Conservation (phyloP, 2,329 filamentous ascomycete genomes). For the Akanthomyces muscarius region DNA sequence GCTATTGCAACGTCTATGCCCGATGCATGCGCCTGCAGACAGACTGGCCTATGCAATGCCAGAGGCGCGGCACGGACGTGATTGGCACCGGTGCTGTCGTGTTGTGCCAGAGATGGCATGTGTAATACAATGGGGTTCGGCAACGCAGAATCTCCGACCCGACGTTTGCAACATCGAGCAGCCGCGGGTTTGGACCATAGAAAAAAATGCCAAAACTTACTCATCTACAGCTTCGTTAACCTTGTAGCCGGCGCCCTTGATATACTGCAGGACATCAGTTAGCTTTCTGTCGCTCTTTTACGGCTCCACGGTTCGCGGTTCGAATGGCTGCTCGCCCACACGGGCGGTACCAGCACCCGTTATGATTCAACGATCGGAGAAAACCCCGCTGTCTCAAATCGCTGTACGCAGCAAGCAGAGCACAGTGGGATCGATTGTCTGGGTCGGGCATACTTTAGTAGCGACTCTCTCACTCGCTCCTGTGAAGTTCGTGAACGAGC, state of each 20-base stretch:
- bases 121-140: background rate
- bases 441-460: slow-evolving; percentile 37
- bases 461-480: slow-evolving; percentile 42
- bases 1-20: slow-evolving; percentile 1
- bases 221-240: slow-evolving; percentile 52
- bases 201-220: slow-evolving; percentile 42
- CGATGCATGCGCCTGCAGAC: background rate
- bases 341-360: background rate
- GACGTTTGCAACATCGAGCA: background rate
- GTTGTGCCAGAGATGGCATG: background rate
- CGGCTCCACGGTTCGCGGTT: background rate
- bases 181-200: background rate
- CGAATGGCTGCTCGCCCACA: background rate
- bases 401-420: background rate
- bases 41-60: background rate
- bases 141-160: background rate
- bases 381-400: background rate
- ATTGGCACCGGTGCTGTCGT: background rate
- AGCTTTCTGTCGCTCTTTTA: background rate
- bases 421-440: background rate
- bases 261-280: slow-evolving; percentile 34
- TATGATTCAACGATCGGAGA: background rate
- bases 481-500: slow-evolving; percentile 42
- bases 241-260: slow-evolving; percentile 47
- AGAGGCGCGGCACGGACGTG: background rate